Base-by-base conservation (phyloP, 305 asterid genomes). In the Stenogyne calaminthoides region DNA sequence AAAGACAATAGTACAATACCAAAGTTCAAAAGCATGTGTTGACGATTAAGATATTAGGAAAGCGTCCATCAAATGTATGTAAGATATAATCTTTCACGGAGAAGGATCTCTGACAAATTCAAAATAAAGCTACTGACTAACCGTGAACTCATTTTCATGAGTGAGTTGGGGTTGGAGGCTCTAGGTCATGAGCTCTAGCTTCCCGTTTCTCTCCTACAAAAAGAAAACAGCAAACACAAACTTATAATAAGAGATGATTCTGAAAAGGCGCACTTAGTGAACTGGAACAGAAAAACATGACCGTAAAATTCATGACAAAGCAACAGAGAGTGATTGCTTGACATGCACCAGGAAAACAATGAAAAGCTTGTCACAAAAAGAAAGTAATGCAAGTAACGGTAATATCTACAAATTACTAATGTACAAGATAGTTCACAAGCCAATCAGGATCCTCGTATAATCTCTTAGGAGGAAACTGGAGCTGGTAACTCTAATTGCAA, bases 171-270 rank as follows among this genome's bases (percentile, higher is more conserved):
- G 95, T 88, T 65, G 91, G 87, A 76, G 96, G 93, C 81, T 94
- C 98, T 34, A 80, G 56, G 14, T 89, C 98, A 47, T 84, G 96
- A 77, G 81, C 77, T 76, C 84, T 91, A 73, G 82, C 80, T 72
- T 94, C 97, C 93, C 93, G 71, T 88, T 92, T 82, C 95, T 88
- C 81, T 91, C 96, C 99, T 91, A 77, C 81, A 84, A 36, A n/a
- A 56, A 71, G 36, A 69, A 59, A 73, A 44, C 42, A 77, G 63
- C 9, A 77, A 39, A 52, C 36, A 59, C 44, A 44, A 69, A 70
- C 54, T 65, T 58, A 42, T n/a, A 6, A 40, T 18, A 51, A 67
- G 52, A 62, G 32, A 46, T 67, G 64, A 27, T 62, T 63, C 58
- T 58, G 18, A 42, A 65, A 62, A 55, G 32, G 69, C 54, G 47